Percentiles rank a stretch among this genome's conserved stretches.
These are phyloP conservation scores for Phytophthora lateralis DNA, from an alignment of 352 stramenopile genomes.

Conservation along the genomic window DNA sequence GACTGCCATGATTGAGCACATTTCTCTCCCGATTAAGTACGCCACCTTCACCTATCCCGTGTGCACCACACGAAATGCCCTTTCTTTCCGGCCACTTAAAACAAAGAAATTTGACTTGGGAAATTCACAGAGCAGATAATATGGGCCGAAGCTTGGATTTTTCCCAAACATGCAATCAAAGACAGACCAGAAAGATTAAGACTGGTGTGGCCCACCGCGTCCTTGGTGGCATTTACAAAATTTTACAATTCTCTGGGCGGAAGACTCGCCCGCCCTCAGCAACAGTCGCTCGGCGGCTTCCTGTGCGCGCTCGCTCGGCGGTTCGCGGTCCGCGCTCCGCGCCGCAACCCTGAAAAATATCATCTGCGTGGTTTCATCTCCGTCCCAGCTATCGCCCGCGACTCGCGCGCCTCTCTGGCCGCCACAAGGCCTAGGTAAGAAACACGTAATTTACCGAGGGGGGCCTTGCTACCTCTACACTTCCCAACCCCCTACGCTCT, in stretches of 20 bases:
- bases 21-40: too few species aligned
- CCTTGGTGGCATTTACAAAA: too few species aligned
- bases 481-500: background rate
- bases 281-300: constrained; percentile 26
- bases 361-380: constrained; percentile 23
- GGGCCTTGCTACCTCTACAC: constrained; percentile 3
- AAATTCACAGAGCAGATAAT: too few species aligned
- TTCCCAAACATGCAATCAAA: too few species aligned
- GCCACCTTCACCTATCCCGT: background rate
- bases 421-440: constrained; percentile 45
- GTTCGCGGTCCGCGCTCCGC: constrained; percentile 9
- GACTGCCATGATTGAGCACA: constrained; percentile 1
- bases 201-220: too few species aligned
- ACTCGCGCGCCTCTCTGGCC: constrained; percentile 26
- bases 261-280: constrained; percentile 29
- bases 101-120: too few species aligned
- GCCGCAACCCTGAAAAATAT: constrained; percentile 41
- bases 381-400: constrained; percentile 13
- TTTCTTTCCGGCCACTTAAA: too few species aligned
- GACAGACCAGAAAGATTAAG: too few species aligned
- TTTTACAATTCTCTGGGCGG: constrained; percentile 30
- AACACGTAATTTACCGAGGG: constrained; percentile 42
- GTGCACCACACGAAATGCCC: background rate
- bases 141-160: too few species aligned
- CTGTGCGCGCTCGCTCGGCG: constrained; percentile 26